phyloP scores from a whole-genome alignment of 208 protist genomes.

The Leishmania guyanensis region DNA sequence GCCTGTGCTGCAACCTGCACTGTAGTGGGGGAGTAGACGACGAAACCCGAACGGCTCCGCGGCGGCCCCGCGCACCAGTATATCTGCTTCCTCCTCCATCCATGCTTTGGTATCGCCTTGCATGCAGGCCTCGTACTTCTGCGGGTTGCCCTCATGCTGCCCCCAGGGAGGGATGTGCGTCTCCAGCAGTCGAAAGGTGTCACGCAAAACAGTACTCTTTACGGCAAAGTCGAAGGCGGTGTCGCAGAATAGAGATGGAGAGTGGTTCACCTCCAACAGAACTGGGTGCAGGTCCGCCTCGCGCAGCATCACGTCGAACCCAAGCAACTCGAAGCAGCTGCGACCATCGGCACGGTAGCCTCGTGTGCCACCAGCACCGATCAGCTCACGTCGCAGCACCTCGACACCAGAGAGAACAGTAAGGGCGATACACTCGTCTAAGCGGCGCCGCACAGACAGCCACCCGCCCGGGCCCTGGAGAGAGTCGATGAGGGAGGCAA shows the following conservation, averaged over 20 bases:
- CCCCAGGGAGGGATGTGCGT: slow-evolving; percentile 39
- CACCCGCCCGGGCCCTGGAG: slow-evolving; percentile 33
- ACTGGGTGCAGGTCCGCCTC: slow-evolving; percentile 51
- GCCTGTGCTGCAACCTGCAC: background rate
- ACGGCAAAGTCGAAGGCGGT: slow-evolving; percentile 76
- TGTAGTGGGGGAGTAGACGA: slow-evolving; percentile 38
- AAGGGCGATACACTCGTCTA: slow-evolving; percentile 77
- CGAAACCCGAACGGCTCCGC: slow-evolving; percentile 18
- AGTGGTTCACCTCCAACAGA: slow-evolving; percentile 93
- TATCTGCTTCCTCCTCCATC: slow-evolving; percentile 7
- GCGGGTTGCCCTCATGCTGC: slow-evolving; percentile 4
- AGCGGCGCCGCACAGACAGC: slow-evolving; percentile 49
- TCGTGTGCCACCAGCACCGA: slow-evolving; percentile 50
- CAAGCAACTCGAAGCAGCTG: slow-evolving; percentile 90
- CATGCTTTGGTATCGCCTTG: background rate
- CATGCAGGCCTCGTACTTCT: slow-evolving; percentile 20
- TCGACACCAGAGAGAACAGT: slow-evolving; percentile 87
- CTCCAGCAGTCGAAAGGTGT: slow-evolving; percentile 67
- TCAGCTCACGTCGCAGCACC: slow-evolving; percentile 73
- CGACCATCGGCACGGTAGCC: slow-evolving; percentile 50
- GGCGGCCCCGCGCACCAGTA: slow-evolving; percentile 5
- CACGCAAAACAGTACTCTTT: slow-evolving; percentile 73
- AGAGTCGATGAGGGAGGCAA: slow-evolving; percentile 33
- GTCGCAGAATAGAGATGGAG: slow-evolving; percentile 88
- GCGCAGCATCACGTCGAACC: slow-evolving; percentile 87